Base-by-base conservation (phyloP, 257 asterid species). In the Nicotiana otophora region DNA sequence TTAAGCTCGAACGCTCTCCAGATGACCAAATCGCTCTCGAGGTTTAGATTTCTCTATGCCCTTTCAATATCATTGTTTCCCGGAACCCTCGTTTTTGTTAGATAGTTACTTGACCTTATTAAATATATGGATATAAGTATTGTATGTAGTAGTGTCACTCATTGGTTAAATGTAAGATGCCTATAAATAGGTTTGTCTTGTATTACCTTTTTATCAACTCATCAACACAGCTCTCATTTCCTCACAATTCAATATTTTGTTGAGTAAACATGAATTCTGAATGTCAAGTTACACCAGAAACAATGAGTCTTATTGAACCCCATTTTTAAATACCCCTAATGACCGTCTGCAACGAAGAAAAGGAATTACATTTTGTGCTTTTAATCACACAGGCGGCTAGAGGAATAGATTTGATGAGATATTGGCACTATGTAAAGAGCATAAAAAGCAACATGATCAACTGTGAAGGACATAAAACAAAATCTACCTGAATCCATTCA, bases 401-500 rank as follows among this genome's bases (percentile, higher is more conserved):
- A 48, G 79, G 79, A 74, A 74, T 51, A 15, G 26, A 4, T 75
- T 51, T 75, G 10, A 74, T 2, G 26, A 74, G 63, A 51, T 26
- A 75, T 15, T 75, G 80, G 63, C 80, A 51, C 46, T 26, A 26
- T 48, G 39, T 1, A 34, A 39, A 26, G 15, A 48, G 9, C 36
- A 51, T 42, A 28, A 39, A 26, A 51, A 75, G 62, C 26, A 51
- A 58, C 42, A 7, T 8, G 46, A 15, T 75, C 46, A 75, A 15
- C 26, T 26, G 46, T 10, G 80, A 10, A 75, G 26, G 67, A 62
- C 33, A 28, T 19, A 42, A 76, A 81, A 74, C 28, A 51, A 53
- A 33, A 7, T 11, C 48, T 84, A 96, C 99, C 84, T 90, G 98
- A 84, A 91, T 70, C 99, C 98, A 92, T 63, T 92, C 86, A 77